Evolutionary conservation across 176 grass and related monocot genomes (phyloP), one percentile per base, ranked within the genome.

Genomic region (Stipa capillata): DNA sequence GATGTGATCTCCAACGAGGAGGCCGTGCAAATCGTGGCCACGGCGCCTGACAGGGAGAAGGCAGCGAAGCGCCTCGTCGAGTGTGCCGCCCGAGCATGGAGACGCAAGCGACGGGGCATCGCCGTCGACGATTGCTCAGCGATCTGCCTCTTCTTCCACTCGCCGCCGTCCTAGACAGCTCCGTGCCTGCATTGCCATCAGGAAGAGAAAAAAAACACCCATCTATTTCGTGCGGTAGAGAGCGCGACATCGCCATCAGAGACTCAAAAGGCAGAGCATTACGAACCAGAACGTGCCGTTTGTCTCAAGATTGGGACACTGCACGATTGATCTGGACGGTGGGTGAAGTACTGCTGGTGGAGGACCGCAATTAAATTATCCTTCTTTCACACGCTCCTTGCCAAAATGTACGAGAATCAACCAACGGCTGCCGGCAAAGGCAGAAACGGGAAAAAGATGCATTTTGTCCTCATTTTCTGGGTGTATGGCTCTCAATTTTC

Each of bases 51-150:
- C 60, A 69, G 70, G 70, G 67, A 74, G 18, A 99, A 93, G 51
- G 85, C 97, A 5, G 92, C 90, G 18, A 93, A 96, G 74, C 81
- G 92, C 36, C 86, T 99, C 10, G 92, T 96, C 45, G 88, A 96
- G 74, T 91, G 88, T 60, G 97, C 92, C 6, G 72, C 84, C 39
- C 81, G 79, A 7, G 86, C 81, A 4, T 99, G 97, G 97, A 76
- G 86, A 82, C 84, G 62, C 41, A 90, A 55, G 79, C 91, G 88
- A 32, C 91, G 64, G 24, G 86, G 82, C 59, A 65, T 96, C 75
- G 97, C 97, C 60, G 88, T 89, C 23, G 97, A 99, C 72, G 97
- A 99, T 80, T 96, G 92, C 84, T 99, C 97, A 16, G 97, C 97
- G 17, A 36, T 99, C 43, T 99, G 97, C 82, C 90, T 99, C 77